Conservation (phyloP, 805 yeast species). For the Suhomyces pyralidae region DNA sequence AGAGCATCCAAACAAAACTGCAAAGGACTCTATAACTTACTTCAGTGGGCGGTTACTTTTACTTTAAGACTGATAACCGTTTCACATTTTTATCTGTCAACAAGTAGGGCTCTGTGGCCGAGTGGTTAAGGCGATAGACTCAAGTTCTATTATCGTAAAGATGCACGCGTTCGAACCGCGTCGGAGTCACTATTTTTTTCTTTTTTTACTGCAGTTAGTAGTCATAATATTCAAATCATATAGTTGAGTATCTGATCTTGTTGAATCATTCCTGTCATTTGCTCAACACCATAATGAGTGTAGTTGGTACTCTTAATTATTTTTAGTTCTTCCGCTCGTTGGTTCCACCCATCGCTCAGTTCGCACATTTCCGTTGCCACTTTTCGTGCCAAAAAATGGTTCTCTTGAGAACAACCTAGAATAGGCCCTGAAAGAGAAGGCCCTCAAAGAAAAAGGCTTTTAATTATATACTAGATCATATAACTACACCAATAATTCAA, state of each 20-base stretch:
- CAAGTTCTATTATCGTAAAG: slow-evolving; percentile 8
- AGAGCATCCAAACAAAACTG: no score
- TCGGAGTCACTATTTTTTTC: neutral
- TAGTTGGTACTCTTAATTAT: neutral
- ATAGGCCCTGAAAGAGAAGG: neutral
- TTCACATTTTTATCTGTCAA: neutral
- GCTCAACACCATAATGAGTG: neutral
- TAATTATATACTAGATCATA: neutral
- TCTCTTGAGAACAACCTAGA: neutral
- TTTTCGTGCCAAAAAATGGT: neutral
- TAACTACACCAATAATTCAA: neutral
- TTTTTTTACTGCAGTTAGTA: neutral
- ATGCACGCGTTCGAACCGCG: neutral
- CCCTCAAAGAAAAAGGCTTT: no score
- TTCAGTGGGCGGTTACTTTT: no score
- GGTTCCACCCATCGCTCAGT: neutral
- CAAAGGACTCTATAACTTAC: no score
- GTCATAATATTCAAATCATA: no score
- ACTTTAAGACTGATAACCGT: no score
- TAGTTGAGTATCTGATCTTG: neutral
- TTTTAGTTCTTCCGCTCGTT: neutral
- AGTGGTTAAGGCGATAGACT: slow-evolving; percentile 8
- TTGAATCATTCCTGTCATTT: neutral
- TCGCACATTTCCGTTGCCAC: neutral
- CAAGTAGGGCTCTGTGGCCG: slow-evolving; percentile 6